phyloP scores from a whole-genome alignment of 2,329 filamentous ascomycete genomes.

The Talaromyces sp. region DNA sequence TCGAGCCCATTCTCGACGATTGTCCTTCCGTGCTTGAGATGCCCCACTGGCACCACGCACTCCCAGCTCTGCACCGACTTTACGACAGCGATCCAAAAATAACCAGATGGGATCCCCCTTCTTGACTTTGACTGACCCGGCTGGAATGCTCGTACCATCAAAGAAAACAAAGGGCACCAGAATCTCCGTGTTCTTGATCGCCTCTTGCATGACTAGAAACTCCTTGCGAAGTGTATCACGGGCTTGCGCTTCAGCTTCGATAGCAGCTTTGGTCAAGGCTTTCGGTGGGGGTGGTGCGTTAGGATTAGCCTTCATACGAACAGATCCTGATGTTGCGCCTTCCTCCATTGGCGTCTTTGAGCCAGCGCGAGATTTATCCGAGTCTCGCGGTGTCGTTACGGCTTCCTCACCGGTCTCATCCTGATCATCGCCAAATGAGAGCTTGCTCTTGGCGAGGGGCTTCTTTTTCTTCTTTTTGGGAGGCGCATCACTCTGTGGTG shows the following conservation, averaged over 20 bases:
- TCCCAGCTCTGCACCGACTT: constrained; percentile 81
- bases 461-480: constrained; percentile 63
- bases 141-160: constrained; percentile 86
- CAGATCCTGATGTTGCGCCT: constrained; percentile 28
- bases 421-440: constrained; percentile 68
- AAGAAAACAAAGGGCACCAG: constrained; percentile 96
- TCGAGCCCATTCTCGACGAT: constrained; percentile 82
- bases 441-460: constrained; percentile 59
- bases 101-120: constrained; percentile 94
- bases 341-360: constrained; percentile 40
- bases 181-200: constrained; percentile 86
- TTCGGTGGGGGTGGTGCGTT: constrained; percentile 64
- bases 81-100: constrained; percentile 87
- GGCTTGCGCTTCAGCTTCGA: constrained; percentile 78
- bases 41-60: constrained; percentile 64
- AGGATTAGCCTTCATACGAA: constrained; percentile 48
- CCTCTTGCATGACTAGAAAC: constrained; percentile 80
- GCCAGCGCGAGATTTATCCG: constrained; percentile 42
- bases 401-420: constrained; percentile 54
- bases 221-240: constrained; percentile 75
- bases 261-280: constrained; percentile 71
- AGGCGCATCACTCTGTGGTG: constrained; percentile 49
- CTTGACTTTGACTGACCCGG: constrained; percentile 80
- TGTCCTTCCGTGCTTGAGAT: constrained; percentile 56
- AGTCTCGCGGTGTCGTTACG: constrained; percentile 40